Evolutionary conservation across 1,284 basidiomycete species (phyloP), one percentile per base, ranked within the genome.

Genomic region (Irpex sp.): DNA sequence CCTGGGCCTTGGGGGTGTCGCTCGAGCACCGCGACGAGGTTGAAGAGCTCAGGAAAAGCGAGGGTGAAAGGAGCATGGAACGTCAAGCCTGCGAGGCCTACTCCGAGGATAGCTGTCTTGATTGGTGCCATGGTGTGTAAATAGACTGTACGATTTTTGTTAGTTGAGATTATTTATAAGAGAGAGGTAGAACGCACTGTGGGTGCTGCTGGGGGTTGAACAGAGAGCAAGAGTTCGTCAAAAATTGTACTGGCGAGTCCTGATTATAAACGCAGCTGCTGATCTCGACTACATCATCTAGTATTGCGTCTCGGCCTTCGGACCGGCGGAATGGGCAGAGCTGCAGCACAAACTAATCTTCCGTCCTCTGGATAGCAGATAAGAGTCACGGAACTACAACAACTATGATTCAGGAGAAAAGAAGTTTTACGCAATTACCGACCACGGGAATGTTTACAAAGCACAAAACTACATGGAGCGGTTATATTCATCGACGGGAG

Each of bases 21-120:
- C 68, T 85, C 84, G 55, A 81, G 78, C 34, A 94, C 89, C 5
- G 89, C 84, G 69, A 88, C 81, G 21, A 95, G 83, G 5, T 77
- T 82, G 79, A 93, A 94, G 60, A 87, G 75, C 38, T 90, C 80
- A 0, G 91, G 88, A n/a, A 92, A 81, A 2, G 89, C 86, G 58
- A 88, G 82, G 64, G 94, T 78, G 75, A 93, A 91, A 0, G 93
- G 93, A 65, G 88, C 73, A 73, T 95, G 93, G 76, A 94, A 93
- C 13, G 88, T 89, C 58, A 89, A 77, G 31, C 88, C 88, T 21
- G 88, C 83, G 65, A 93, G 85, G 56, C 92, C 92, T 52, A 91
- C 86, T 40, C 91, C 92, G 17, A 93, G 79, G 9, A 92, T 85
- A 65, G 89, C 87, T 47, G 88, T 87, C 61, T 83, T 83, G 71